These are phyloP conservation scores for Metschnikowia arizonensis DNA, from an alignment of 805 yeast species.

Conservation along the genomic window DNA sequence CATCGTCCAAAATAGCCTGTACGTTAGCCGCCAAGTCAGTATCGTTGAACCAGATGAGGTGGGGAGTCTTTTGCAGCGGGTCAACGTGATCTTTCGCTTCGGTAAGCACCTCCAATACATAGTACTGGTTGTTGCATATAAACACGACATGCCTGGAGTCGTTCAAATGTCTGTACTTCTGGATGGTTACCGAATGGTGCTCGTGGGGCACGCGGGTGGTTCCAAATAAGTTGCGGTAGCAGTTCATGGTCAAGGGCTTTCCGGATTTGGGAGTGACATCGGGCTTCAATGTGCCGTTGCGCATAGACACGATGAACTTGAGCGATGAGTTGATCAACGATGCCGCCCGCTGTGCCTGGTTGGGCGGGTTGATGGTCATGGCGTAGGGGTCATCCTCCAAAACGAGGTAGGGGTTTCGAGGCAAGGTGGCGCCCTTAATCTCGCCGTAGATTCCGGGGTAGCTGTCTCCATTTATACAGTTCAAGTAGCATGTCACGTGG, in stretches of 20 bases:
- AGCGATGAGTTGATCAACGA: conserved; percentile 61
- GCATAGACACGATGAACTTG: conserved; percentile 59
- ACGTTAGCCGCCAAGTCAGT: conserved; percentile 46
- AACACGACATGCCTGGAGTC: conserved; percentile 49
- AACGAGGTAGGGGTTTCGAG: conserved; percentile 73
- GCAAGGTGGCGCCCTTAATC: conserved; percentile 61
- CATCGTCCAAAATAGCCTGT: conserved; percentile 39
- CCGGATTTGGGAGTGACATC: conserved; percentile 53
- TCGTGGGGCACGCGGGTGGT: conserved; percentile 51
- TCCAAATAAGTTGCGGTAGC: conserved; percentile 65
- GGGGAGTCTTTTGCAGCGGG: conserved; percentile 12
- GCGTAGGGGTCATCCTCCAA: conserved; percentile 71
- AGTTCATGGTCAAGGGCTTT: conserved; percentile 59
- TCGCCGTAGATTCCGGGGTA: conserved; percentile 62
- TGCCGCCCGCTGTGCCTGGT: conserved; percentile 66
- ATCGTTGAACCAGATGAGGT: conserved; percentile 50
- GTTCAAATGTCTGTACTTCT: conserved; percentile 25
- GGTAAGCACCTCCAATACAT: conserved; percentile 46
- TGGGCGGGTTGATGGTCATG: conserved; percentile 50
- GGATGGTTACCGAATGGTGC: conserved; percentile 36
- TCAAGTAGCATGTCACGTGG: conserved; percentile 48
- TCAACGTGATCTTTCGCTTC: conserved; percentile 4
- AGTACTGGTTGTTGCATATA: conserved; percentile 48
- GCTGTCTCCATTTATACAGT: conserved; percentile 45
- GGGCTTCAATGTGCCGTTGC: conserved; percentile 50